Base-by-base conservation (phyloP, 176 grass and related monocot species). In the Bonia amplexicaulis region DNA sequence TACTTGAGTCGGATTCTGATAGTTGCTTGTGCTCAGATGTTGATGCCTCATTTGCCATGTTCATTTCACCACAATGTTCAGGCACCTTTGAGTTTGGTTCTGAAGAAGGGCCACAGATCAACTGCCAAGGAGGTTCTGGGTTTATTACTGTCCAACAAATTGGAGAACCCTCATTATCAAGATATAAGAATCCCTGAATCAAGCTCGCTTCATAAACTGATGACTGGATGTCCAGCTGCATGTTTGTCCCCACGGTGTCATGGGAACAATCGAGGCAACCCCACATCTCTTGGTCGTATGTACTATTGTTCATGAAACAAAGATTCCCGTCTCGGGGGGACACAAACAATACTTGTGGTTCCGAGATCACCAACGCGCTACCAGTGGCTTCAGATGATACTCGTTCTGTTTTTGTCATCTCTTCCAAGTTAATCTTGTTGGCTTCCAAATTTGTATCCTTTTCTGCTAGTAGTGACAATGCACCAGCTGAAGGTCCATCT, bases 151-250 rank as follows among this genome's bases (percentile, higher is more conserved):
- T 82, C 85, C 80, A 90, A 54, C 85, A 79, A 78, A 92, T 67
- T 26, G 90, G 90, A 90, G 82, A 87, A 81, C 91, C 89, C 44
- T 82, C 57, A 59, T 66, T 88, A 14, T 85, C 90, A 93, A 95
- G 90, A 84, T 85, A 77, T 53, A 93, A 80, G 71, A 78, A 85
- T 87, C 93, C 95, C 84, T 89, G 82, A 63, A 93, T 86, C 69
- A 97, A 77, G 67, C 81, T 95, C 66, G 89, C 82, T 89, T 95
- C 84, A 82, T 90, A 79, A 73, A 79, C 70, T 72, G 80, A 69
- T 86, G 90, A 68, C 1, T 88, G 59, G 23, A 35, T 66, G 35
- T 74, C 71, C 59, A 66, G 51, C 74, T 78, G 71, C 35, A 48
- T 65, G 79, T 79, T 84, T 64, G 66, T 80, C 57, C 49, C 72